Conservation (phyloP, 106 monocot genomes). For the Dioscorea dumetorum region DNA sequence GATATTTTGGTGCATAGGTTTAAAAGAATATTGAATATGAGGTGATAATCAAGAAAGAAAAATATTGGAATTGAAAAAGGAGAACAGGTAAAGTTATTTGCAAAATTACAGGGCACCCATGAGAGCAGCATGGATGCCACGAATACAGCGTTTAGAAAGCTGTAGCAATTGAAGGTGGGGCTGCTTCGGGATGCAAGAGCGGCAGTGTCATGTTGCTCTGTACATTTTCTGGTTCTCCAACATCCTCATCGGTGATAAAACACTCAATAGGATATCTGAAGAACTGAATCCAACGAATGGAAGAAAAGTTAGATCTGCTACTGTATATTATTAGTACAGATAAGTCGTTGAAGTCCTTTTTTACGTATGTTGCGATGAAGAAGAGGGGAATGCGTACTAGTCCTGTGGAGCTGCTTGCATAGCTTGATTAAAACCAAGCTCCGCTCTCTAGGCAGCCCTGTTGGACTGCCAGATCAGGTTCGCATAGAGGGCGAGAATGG, state of each 20-base stretch:
- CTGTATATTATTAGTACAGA: too few species aligned
- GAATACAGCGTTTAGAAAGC: not conserved
- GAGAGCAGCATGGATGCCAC: too few species aligned
- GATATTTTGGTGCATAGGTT: not conserved
- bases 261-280: not conserved
- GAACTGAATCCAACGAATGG: too few species aligned
- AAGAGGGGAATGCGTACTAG: slow-evolving; percentile 1
- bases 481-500: slow-evolving; percentile 6
- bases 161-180: not conserved
- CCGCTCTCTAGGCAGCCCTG: slow-evolving; percentile 1
- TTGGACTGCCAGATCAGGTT: slow-evolving; percentile 11
- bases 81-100: not conserved
- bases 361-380: not conserved
- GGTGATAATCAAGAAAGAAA: not conserved
- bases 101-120: not conserved
- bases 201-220: slow-evolving; percentile 2
- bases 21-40: not conserved
- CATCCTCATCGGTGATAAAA: not conserved
- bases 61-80: not conserved
- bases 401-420: slow-evolving; percentile 15
- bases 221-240: too few species aligned
- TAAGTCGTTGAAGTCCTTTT: too few species aligned
- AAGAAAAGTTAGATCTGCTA: too few species aligned
- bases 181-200: not conserved
- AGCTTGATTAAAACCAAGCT: slow-evolving; percentile 9